Conservation (phyloP, 331 rosid species). For the Phaseolus coccineus region DNA sequence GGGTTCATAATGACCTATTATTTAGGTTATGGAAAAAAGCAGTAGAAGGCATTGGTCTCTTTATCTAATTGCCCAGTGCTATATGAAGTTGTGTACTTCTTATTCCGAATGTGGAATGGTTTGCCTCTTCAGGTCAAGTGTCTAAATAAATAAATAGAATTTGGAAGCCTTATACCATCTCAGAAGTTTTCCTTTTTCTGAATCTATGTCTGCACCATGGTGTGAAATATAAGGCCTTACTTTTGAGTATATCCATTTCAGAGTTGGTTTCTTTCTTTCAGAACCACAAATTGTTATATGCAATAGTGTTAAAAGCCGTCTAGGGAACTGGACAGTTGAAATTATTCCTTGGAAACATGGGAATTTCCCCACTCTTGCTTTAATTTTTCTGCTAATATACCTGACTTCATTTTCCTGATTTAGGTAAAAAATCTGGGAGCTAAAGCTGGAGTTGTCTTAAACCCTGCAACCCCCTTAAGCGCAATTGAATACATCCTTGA, state of each 20-base stretch:
- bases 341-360: constrained; percentile 14
- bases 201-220: constrained; percentile 15
- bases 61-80: constrained; percentile 34
- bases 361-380: constrained; percentile 5
- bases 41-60: constrained; percentile 39
- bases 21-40: constrained; percentile 28
- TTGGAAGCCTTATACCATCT: constrained; percentile 18
- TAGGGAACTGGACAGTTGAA: constrained; percentile 16
- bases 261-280: constrained; percentile 35
- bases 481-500: constrained; percentile 93
- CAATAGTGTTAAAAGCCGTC: constrained; percentile 11
- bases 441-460: constrained; percentile 98
- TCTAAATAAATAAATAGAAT: constrained; percentile 23
- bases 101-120: constrained; percentile 31
- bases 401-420: constrained; percentile 42
- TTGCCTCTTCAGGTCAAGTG: constrained; percentile 38
- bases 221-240: constrained; percentile 23
- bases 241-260: constrained; percentile 31
- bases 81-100: constrained; percentile 29
- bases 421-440: constrained; percentile 97
- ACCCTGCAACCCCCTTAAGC: constrained; percentile 89
- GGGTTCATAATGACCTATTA: constrained; percentile 34
- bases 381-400: constrained; percentile 15
- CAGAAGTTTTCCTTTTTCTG: constrained; percentile 29
- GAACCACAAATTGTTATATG: constrained; percentile 1